Evolutionary conservation across 1,139 yeast species (phyloP).

Genomic region (Lodderomyces beijingensis): DNA sequence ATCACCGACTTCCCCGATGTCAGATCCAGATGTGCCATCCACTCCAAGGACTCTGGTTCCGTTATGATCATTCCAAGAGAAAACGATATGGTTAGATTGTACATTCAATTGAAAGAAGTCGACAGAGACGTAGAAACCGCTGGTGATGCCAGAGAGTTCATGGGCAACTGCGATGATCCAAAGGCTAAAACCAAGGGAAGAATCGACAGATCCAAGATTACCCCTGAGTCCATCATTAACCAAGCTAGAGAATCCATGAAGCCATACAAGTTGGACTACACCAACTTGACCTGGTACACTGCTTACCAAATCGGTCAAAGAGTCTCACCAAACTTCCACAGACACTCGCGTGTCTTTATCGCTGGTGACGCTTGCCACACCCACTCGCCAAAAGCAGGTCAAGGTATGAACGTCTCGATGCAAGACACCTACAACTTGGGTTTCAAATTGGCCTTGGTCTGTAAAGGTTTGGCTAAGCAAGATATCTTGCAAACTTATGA

Average conservation of each 20-base stretch:
- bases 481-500: constrained; percentile 27
- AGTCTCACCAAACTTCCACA: constrained; percentile 22
- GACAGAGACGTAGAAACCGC: constrained; percentile 16
- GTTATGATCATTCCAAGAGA: constrained; percentile 34
- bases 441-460: constrained; percentile 32
- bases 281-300: constrained; percentile 27
- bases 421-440: constrained; percentile 30
- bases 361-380: constrained; percentile 39
- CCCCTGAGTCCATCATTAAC: constrained; percentile 23
- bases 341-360: constrained; percentile 24
- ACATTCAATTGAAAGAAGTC: constrained; percentile 23
- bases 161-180: constrained; percentile 10
- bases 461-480: constrained; percentile 20
- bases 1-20: constrained; percentile 34
- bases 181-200: constrained; percentile 16
- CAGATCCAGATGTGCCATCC: constrained; percentile 29
- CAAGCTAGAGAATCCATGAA: constrained; percentile 25
- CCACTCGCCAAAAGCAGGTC: constrained; percentile 38
- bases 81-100: constrained; percentile 26
- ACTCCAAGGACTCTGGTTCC: constrained; percentile 27
- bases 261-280: constrained; percentile 28
- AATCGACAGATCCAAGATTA: constrained; percentile 24
- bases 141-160: constrained; percentile 5
- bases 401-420: constrained; percentile 33
- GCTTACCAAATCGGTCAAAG: constrained; percentile 36